Base-by-base conservation (phyloP, 2,329 filamentous ascomycete species). In the Paraconiothyrium brasiliense region DNA sequence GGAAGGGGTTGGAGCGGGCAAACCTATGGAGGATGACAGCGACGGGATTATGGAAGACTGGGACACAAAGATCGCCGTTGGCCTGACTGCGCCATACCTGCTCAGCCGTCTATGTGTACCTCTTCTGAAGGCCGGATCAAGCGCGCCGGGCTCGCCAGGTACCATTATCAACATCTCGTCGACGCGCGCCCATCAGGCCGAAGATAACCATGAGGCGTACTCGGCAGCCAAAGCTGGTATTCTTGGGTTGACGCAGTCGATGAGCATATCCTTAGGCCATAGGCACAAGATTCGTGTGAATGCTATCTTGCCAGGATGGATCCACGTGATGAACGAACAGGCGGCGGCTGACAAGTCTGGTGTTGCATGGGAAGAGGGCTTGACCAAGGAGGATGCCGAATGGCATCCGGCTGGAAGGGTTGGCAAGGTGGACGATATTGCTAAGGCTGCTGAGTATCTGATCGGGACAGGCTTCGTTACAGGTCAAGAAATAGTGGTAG, bases 361-460 rank as follows among this genome's bases (percentile, higher is more conserved):
- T 0, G 62, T 54, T 51, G 62, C 63, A 37, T 85, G 83, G 84
- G 82, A 84, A 60, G 80, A 83, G 4, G 82, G 80, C 0, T 65
- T 85, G 64, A 78, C 70, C 1, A 72, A 79, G 60, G 78, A 79
- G 43, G 84, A 86, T 62, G 78, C 80, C 32, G 61, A 70, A 54
- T 85, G 83, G 83, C 84, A 86, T 71, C 75, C 83, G 32, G 81
- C 80, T 8, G 83, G 84, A 3, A 71, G 83, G 51, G 84, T 85
- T 4, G 84, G 84, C 1, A 82, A 78, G 60, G 82, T 82, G 2
- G 83, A 84, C 39, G 83, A 85, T 69, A 72, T 83, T 44, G 63
- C 71, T 20, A 73, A 68, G 56, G 79, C 81, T 4, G 78, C 82
- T 39, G 74, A 79, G 63, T 83, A 80, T 68, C 65, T 82, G 16